Evolutionary conservation across 768 basidiomycete genomes (phyloP).

Genomic region (Suillus decipiens): DNA sequence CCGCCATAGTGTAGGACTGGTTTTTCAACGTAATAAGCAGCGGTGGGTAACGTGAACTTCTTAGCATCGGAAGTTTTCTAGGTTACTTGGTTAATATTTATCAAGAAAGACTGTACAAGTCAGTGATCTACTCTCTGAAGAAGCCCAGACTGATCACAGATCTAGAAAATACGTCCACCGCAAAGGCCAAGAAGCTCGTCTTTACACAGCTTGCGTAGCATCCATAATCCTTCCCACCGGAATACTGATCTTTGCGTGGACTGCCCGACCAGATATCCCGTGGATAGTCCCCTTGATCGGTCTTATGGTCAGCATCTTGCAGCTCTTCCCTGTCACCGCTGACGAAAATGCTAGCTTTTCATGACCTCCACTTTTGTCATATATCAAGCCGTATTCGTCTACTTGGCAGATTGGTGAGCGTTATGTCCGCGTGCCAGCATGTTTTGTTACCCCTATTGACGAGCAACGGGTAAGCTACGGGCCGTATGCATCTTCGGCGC

Average conservation of each 20-base stretch:
- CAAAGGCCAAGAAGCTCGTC: constrained; percentile 57
- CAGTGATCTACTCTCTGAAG: constrained; percentile 13
- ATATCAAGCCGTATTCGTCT: constrained; percentile 60
- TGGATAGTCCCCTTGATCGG: constrained; percentile 54
- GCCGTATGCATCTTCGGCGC: constrained; percentile 65
- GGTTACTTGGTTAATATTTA: constrained; percentile 48
- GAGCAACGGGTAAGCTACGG: constrained; percentile 41
- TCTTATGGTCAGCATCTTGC: constrained; percentile 22
- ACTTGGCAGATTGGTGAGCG: constrained; percentile 62
- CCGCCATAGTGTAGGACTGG: constrained; percentile 51
- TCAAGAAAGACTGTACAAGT: constrained; percentile 55
- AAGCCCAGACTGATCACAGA: constrained; percentile 28
- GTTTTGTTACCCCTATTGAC: background rate
- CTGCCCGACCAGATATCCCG: constrained; percentile 50
- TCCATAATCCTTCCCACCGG: constrained; percentile 54
- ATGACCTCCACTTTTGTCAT: constrained; percentile 53
- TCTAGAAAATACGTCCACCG: constrained; percentile 29
- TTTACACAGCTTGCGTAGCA: constrained; percentile 58
- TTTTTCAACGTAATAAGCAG: background rate
- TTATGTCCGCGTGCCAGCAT: background rate
- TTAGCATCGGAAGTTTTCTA: constrained; percentile 56
- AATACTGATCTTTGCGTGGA: constrained; percentile 79
- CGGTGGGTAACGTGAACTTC: constrained; percentile 7
- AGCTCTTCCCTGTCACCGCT: background rate
- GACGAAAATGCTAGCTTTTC: constrained; percentile 40